Base-by-base conservation (phyloP, 345 rosid species). In the Hibiscus mutabilis region DNA sequence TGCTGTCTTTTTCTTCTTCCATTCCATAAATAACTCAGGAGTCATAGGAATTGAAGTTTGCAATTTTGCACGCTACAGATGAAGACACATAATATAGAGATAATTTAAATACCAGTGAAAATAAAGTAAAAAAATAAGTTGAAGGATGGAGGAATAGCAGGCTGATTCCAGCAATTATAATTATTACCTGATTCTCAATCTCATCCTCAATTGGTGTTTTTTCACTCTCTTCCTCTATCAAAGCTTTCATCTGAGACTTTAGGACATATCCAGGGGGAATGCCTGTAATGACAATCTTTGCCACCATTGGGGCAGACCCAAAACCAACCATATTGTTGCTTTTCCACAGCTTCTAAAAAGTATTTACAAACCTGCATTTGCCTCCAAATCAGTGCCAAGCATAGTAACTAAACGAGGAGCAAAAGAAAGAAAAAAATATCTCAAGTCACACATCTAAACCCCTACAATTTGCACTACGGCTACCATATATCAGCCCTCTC, bases 301-400 rank as follows among this genome's bases (percentile, higher is more conserved):
- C 86, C 86, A 59, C 91, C 88, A 71, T 88, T 88, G 27, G 89
- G 89, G 74, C 93, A 88, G 37, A 71, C 88, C 93, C 93, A 88
- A 75, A 86, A 88, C 89, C 91, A 88, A 6, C 93, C 93, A 81
- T 86, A 86, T 61, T 85, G 89, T 78, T 86, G 86, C 89, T 85
- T 88, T 80, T 88, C 93, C 73, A 88, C 93, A 22, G 89, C 93
- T 21, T 88, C 90, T 75, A 86, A 74, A 60, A 85, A 89, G 72
- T 82, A 80, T 62, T 88, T 86, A 78, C 91, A 88, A 62, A 86
- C 91, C 91, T 88, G 82, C 69, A 70, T 13, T 76, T 12, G 7
- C 52, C 18, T 52, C 31, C 58, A 35, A 51, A 40, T 9, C 51
- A 57, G 37, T 70, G 8, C 86, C 86, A 22, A 57, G 31, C 64